Evolutionary conservation across 306 rosid genomes (phyloP).

Genomic region (Prosopis cineraria): DNA sequence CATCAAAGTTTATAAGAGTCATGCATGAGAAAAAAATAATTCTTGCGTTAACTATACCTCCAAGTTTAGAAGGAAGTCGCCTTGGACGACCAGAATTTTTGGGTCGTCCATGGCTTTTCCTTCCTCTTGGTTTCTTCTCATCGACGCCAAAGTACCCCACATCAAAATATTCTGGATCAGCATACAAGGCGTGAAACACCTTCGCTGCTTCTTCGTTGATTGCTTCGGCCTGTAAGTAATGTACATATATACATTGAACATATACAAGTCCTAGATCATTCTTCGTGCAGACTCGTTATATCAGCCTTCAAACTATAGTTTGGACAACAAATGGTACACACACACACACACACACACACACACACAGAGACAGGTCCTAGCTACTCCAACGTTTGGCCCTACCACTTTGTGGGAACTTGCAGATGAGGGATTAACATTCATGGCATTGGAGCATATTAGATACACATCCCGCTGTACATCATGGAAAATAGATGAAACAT

Average conservation of each 20-base stretch:
- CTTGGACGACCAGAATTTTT: background rate
- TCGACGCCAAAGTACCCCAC: background rate
- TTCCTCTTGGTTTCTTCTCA: background rate
- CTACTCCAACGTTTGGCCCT: background rate
- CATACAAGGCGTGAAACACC: constrained; percentile 8
- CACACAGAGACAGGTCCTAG: background rate
- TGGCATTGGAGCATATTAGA: constrained; percentile 31
- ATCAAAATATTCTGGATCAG: background rate
- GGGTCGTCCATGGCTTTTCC: background rate
- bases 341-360: background rate
- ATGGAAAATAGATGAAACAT: constrained; percentile 17
- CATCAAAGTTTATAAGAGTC: background rate
- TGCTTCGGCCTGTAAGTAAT: constrained; percentile 3
- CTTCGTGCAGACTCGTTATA: background rate
- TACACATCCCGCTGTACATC: constrained; percentile 32
- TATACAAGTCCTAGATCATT: background rate
- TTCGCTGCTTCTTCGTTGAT: background rate
- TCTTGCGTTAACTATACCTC: background rate
- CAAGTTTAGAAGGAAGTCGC: background rate
- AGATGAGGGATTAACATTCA: background rate
- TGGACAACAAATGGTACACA: background rate
- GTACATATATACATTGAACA: background rate
- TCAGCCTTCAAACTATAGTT: background rate
- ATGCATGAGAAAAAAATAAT: background rate
- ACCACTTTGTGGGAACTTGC: constrained; percentile 27